phyloP scores from a whole-genome alignment of 2,329 filamentous ascomycete genomes.

The Diplodia sapinea region DNA sequence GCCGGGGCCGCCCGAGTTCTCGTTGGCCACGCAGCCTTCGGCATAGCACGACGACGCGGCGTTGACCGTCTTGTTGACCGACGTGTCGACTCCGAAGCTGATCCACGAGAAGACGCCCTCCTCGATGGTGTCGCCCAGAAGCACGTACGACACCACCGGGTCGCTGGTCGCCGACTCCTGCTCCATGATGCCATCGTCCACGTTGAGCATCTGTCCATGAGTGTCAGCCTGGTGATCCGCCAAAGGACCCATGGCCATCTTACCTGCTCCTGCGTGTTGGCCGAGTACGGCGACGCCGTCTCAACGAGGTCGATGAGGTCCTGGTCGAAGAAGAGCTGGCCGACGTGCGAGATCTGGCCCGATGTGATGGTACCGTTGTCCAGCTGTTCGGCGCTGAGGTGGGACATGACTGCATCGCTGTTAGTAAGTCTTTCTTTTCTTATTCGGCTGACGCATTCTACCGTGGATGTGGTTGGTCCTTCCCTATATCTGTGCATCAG shows the following conservation, averaged over 20 bases:
- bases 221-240: not conserved
- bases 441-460: not conserved
- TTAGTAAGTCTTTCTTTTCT: not conserved
- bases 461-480: conserved; percentile 49
- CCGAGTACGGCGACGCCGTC: conserved; percentile 51
- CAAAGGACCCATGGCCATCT: conserved; percentile 40
- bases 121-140: conserved; percentile 57
- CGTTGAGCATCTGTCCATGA: conserved; percentile 46
- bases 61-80: conserved; percentile 28
- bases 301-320: conserved; percentile 61
- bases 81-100: conserved; percentile 28
- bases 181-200: conserved; percentile 57
- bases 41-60: conserved; percentile 23
- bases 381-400: conserved; percentile 19
- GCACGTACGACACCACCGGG: conserved; percentile 63
- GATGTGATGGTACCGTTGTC: conserved; percentile 59
- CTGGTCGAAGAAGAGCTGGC: conserved; percentile 70
- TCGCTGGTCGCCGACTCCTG: conserved; percentile 56
- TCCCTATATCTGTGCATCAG: conserved; percentile 28
- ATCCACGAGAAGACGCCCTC: conserved; percentile 46
- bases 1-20: conserved; percentile 20
- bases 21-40: conserved; percentile 28
- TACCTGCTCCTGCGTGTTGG: conserved; percentile 48
- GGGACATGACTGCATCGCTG: conserved; percentile 35
- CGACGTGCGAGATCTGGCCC: conserved; percentile 58